Percentiles rank a stretch among this genome's conserved stretches.
Evolutionary conservation across 2,329 filamentous ascomycete species (phyloP).

Genomic region (Phialemoniopsis sp.): DNA sequence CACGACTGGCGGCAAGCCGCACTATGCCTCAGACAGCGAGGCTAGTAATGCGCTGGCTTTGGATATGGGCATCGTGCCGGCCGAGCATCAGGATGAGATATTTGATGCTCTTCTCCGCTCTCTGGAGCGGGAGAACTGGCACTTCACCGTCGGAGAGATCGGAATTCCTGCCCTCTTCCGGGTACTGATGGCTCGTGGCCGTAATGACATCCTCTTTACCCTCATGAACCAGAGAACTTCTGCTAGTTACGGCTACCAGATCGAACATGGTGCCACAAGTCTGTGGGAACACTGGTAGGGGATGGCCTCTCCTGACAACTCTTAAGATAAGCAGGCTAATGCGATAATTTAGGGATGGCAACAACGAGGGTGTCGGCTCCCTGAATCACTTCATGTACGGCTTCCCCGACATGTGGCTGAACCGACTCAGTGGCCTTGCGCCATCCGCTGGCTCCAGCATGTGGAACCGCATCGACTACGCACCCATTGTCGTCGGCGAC

Average conservation of each 20-base stretch:
- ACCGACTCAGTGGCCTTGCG: constrained; percentile 3
- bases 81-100: not conserved
- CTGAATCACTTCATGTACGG: constrained; percentile 11
- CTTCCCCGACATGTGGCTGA: constrained; percentile 4
- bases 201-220: constrained; percentile 5
- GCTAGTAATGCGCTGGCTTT: constrained; percentile 7
- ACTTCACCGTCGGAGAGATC: constrained; percentile 7
- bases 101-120: not conserved
- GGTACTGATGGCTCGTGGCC: not conserved
- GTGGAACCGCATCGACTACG: constrained; percentile 5
- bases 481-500: constrained; percentile 5
- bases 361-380: constrained; percentile 5
- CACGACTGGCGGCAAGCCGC: too few relatives aligned
- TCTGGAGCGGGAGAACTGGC: constrained; percentile 2
- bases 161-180: constrained; percentile 6
- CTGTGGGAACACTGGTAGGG: constrained; percentile 10
- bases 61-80: constrained; percentile 2
- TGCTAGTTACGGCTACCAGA: constrained; percentile 5
- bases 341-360: too few relatives aligned
- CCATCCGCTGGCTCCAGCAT: not conserved
- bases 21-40: constrained; percentile 5
- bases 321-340: too few relatives aligned
- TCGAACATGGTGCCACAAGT: constrained; percentile 4
- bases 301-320: too few relatives aligned
- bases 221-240: constrained; percentile 4